phyloP scores from a whole-genome alignment of 495 filamentous ascomycete species.

The Glutinoglossum americanum region DNA sequence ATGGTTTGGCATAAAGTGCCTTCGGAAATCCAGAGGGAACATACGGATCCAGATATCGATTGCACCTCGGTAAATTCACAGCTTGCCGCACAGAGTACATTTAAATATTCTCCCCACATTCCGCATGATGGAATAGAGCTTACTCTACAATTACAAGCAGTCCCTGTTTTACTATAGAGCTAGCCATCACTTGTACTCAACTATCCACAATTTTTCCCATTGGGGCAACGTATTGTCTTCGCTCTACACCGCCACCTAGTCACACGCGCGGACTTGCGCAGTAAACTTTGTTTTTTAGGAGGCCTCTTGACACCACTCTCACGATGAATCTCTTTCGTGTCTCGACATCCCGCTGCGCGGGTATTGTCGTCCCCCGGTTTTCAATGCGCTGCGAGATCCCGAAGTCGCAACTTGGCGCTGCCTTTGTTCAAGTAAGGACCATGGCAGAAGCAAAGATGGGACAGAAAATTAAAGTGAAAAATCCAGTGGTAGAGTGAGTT shows the following conservation, averaged over 20 bases:
- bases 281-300: neutral
- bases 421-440: neutral
- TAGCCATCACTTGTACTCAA: neutral
- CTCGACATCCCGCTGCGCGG: neutral
- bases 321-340: neutral
- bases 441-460: neutral
- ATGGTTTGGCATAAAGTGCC: neutral
- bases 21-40: neutral
- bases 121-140: neutral
- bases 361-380: neutral
- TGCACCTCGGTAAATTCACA: neutral
- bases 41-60: neutral
- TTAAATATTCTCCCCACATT: neutral
- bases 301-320: neutral
- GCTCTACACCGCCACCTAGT: neutral
- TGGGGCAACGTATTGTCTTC: neutral
- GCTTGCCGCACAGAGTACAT: neutral
- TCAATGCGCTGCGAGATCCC: neutral
- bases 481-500: slow-evolving; percentile 55
- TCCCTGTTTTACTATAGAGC: neutral
- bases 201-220: neutral
- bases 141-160: neutral
- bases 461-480: slow-evolving; percentile 86
- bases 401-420: neutral
- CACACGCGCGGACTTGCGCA: neutral